Evolutionary conservation across 805 yeast species (phyloP), one percentile per base, ranked within the genome.

Genomic region (Candida oleophila): DNA sequence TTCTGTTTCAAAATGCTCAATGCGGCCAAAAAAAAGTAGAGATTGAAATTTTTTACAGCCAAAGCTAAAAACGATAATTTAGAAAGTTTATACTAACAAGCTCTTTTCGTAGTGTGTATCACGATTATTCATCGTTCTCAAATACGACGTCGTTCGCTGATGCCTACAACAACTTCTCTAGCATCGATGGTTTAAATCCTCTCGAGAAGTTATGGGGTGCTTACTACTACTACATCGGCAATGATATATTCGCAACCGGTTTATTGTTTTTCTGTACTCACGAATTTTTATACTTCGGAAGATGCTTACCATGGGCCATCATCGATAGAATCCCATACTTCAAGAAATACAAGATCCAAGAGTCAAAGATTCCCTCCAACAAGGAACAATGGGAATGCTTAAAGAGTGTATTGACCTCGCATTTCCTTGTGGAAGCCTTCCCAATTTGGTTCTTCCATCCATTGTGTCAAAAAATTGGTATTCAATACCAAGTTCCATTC

Each of bases 371-470:
- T 20, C 83, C 83, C 5, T 66, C 78, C 2, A 73, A 73, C 49
- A 70, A 73, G 53, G 85, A 80, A 57, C 85, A 80, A 56, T 80
- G 83, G 83, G 85, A 80, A 55, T 80, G 83, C 55, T 59, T 79
- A 47, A 80, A 79, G 56, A 66, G 81, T n/a, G 83, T 80, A 16
- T 62, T 80, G 41, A 77, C 71, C 47, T 77, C 80, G 14, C 85
- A 80, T 54, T 76, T 80, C 51, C 53, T 80, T 52, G 83, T 80
- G 25, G 85, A 80, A 59, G 83, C 79, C 1, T 68, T 80, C 46
- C 85, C 85, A 39, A 80, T 80, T 49, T 80, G 85, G 85, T 71
- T 79, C 19, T 80, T 80, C 69, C 85, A 80, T 54, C 85, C 85
- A 18, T 53, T 80, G 54, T 76, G 82, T 55, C 62, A 71, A 49